A percentile compares a stretch with the other conserved stretches of the same genome.
phyloP scores from a whole-genome alignment of 768 basidiomycete genomes.

The Podaxis sp. region DNA sequence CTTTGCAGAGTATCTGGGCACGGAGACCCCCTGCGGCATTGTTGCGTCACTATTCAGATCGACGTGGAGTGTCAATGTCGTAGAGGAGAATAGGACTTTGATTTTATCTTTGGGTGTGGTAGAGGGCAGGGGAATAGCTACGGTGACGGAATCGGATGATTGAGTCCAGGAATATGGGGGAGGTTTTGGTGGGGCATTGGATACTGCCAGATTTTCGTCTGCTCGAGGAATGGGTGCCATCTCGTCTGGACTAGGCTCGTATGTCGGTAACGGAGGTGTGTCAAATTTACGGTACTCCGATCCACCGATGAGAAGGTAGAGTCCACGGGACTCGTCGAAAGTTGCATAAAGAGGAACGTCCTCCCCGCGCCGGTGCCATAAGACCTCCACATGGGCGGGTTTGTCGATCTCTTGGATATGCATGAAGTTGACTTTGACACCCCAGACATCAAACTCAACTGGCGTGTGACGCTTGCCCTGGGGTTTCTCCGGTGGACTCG shows the following conservation, averaged over 20 bases:
- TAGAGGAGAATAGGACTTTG: constrained; percentile 61
- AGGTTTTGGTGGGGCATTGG: constrained; percentile 44
- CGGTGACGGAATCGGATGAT: constrained; percentile 74
- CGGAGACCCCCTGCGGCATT: constrained; percentile 23
- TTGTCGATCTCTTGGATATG: constrained; percentile 27
- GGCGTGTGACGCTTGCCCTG: constrained; percentile 26
- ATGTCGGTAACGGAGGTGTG: constrained; percentile 29
- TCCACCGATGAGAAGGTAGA: constrained; percentile 59
- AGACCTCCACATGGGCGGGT: constrained; percentile 42
- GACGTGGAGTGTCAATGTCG: constrained; percentile 65
- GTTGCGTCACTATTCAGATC: constrained; percentile 27
- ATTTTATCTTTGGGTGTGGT: constrained; percentile 62
- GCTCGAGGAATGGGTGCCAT: constrained; percentile 65
- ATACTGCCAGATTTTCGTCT: constrained; percentile 38
- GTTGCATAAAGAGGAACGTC: constrained; percentile 64
- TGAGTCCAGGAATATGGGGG: constrained; percentile 95
- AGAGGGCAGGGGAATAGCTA: constrained; percentile 83
- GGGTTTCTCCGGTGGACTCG: constrained; percentile 10
- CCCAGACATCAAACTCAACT: constrained; percentile 66
- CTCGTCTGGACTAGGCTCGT: constrained; percentile 65
- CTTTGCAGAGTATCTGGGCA: constrained; percentile 62
- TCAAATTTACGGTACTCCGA: constrained; percentile 48
- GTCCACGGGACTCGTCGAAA: constrained; percentile 42
- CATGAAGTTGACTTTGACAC: constrained; percentile 48
- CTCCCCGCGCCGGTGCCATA: constrained; percentile 70